Evolutionary conservation across 2,329 filamentous ascomycete genomes (phyloP), one percentile per base, ranked within the genome.

Genomic region (Setomelanomma holmii): DNA sequence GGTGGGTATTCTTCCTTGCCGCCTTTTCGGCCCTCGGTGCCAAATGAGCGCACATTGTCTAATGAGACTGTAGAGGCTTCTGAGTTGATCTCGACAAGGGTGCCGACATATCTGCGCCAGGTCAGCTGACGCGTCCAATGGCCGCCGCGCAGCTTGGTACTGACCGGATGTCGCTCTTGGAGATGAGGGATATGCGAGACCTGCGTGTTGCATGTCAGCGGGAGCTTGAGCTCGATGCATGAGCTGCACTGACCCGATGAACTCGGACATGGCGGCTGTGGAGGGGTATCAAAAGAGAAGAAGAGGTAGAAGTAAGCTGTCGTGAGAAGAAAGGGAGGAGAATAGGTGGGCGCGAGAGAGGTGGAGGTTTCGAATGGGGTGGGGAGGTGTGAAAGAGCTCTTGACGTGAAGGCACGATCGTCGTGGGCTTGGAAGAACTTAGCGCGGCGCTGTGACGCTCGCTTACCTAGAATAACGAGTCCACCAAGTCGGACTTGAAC

Each of bases 51-150:
- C 74, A 99, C 95, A 84, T 96, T 93, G 75, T 99, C 93, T 61
- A 99, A 87, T 36, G 95, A 96, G 70, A 99, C 96, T 61, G 95
- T 98, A 40, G 93, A 96, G 66, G 91, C 90, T 76, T 96, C 93
- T 57, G 93, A 96, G 78, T 97, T 97, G 84, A 99, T 99, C 76
- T 97, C 91, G 79, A 97, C 92, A 45, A 99, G 87, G 48, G 90
- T 93, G 64, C 95, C 95, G 72, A 96, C 91, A 80, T 98, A 98
- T 78, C 93, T 97, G 71, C 55, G 49, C 49, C 33, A 38, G 34
- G 64, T 66, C 50, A 67, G 56, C 45, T 35, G 49, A 46, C 44
- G 56, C 41, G 50, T 38, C 24, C 51, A 60, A 57, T 56, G 52
- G 55, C 49, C 49, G 22, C 50, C 56, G 53, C 51, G 61, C 52